Evolutionary conservation across 202 grass and related monocot genomes (phyloP), one percentile per base, ranked within the genome.

Genomic region (Carex arenaria): DNA sequence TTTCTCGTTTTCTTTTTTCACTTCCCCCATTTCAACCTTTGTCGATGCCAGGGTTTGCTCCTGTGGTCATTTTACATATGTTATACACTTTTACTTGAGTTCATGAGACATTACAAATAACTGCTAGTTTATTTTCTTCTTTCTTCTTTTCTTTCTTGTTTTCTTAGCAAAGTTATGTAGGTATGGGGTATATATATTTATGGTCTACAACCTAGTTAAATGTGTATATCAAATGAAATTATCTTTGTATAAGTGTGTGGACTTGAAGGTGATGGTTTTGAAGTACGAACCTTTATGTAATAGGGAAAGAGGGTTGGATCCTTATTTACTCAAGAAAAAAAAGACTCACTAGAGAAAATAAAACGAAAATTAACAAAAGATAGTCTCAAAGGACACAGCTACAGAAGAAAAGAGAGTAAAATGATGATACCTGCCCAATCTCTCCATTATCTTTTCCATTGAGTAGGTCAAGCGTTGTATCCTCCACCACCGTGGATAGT

Each of bases 1-100:
- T 89, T 77, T 92, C 81, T 96, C 71, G 31, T 99, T 99, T 79
- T 99, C 93, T 89, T 96, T 76, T 75, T 77, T 88, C 53, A 90
- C 87, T 84, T 91, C 85, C 53, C 57, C 81, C 89, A 99, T 96
- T 72, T 96, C 91, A 51, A 43, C 88, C 80, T 82, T 92, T 26
- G 90, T 92, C 6, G 88, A 88, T 87, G 86, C 86, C 9, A 94
- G 81, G 69, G 84, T 90, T 31, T 92, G 82, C 53, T 90, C 68
- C 67, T 89, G 72, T 32, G 22, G 1, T 71, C 7, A n/a, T 69
- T 10, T 23, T 26, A 51, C 69, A 72, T 51, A 2, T 8, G 18
- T 85, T 80, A 49, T 40, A 36, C 34, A 36, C 34, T 36, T 36
- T 4, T 20, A 36, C 32, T 80, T 51, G 61, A 89, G 82, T 14